A percentile compares a stretch with the other conserved stretches of the same genome.
Evolutionary conservation across 805 yeast species (phyloP).

Genomic region (Candida ulmi): DNA sequence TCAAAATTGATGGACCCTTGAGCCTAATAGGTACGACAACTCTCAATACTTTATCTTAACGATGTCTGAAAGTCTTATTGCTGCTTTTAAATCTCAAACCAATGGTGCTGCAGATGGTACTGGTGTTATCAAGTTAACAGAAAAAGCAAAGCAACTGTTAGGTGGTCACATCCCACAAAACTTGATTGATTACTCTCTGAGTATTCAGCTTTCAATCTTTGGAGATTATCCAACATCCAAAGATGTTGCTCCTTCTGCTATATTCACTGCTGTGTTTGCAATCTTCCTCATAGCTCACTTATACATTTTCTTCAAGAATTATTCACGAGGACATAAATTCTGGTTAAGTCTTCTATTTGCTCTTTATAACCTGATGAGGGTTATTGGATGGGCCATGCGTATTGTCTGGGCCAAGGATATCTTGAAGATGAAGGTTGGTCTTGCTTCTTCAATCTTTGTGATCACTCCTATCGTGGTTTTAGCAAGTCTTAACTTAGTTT

Average conservation of each 20-base stretch:
- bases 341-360: slow-evolving; percentile 48
- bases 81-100: slow-evolving; percentile 21
- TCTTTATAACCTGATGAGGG: slow-evolving; percentile 46
- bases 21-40: too few species aligned
- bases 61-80: slow-evolving; percentile 3
- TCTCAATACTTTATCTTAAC: too few species aligned
- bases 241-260: slow-evolving; percentile 57
- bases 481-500: slow-evolving; percentile 52
- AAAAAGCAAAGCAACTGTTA: slow-evolving; percentile 28
- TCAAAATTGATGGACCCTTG: too few species aligned
- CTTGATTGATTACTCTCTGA: slow-evolving; percentile 31
- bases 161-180: slow-evolving; percentile 35
- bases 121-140: slow-evolving; percentile 34
- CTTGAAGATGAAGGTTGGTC: slow-evolving; percentile 40
- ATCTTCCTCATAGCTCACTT: slow-evolving; percentile 43
- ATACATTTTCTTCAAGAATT: slow-evolving; percentile 41
- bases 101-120: slow-evolving; percentile 46
- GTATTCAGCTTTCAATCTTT: slow-evolving; percentile 44
- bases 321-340: slow-evolving; percentile 54
- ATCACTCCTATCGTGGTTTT: slow-evolving; percentile 54
- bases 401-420: slow-evolving; percentile 54
- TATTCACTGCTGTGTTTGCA: slow-evolving; percentile 49
- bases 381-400: slow-evolving; percentile 56
- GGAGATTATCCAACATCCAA: slow-evolving; percentile 53
- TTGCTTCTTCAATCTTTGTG: slow-evolving; percentile 50